A percentile compares a stretch with the other conserved stretches of the same genome.
Conservation (phyloP, 2,329 filamentous ascomycete species). For the Colletotrichum limetticola region DNA sequence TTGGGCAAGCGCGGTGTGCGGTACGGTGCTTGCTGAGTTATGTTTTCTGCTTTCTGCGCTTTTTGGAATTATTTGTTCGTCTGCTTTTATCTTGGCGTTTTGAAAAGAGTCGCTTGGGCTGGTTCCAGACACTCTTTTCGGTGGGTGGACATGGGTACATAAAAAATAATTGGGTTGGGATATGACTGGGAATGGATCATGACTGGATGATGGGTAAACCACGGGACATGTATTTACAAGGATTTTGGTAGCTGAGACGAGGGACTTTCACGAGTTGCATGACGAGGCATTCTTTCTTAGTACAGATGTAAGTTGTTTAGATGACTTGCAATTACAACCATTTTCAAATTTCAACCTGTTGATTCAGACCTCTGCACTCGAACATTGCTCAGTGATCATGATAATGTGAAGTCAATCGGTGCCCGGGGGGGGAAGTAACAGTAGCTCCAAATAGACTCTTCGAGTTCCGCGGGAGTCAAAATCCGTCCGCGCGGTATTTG, state of each 20-base stretch:
- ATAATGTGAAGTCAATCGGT: neutral
- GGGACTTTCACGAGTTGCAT: slow-evolving; percentile 15
- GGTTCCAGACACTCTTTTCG: slow-evolving; percentile 13
- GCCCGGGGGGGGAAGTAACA: neutral
- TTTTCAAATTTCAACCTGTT: neutral
- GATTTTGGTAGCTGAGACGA: neutral
- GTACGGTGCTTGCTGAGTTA: slow-evolving; percentile 57
- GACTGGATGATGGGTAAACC: neutral
- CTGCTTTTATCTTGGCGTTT: neutral
- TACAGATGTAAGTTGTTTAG: slow-evolving; percentile 7
- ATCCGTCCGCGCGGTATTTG: neutral
- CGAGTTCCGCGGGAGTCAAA: neutral
- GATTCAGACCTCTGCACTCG: too few relatives aligned
- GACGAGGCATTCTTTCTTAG: neutral
- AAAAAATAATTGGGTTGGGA: slow-evolving; percentile 1
- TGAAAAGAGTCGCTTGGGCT: neutral
- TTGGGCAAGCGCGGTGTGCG: slow-evolving; percentile 73
- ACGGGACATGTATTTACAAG: neutral
- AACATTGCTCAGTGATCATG: neutral
- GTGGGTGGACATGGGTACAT: neutral
- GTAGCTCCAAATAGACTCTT: neutral
- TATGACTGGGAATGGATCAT: neutral
- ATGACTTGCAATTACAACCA: slow-evolving; percentile 30
- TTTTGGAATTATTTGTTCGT: neutral
- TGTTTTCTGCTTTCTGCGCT: neutral